phyloP scores from a whole-genome alignment of 116 monocot genomes.

The Posidonia oceanica region DNA sequence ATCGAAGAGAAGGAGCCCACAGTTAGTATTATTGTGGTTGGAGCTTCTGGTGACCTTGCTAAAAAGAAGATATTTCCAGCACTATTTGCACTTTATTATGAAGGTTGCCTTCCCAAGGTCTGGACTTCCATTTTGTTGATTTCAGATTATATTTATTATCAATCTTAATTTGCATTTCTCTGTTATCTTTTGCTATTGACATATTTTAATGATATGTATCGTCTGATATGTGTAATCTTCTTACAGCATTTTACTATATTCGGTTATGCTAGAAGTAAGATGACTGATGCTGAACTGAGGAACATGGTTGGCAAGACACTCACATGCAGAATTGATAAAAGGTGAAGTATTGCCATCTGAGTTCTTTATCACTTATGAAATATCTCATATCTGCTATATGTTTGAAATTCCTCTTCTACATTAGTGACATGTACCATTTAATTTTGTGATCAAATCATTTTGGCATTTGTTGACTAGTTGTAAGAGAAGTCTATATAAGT shows the following conservation, averaged over 20 bases:
- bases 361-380: too few relatives aligned
- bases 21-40: constrained; percentile 80
- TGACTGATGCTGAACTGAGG: constrained; percentile 90
- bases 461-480: too few relatives aligned
- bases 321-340: constrained; percentile 89
- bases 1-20: constrained; percentile 27
- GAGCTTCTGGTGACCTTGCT: constrained; percentile 86
- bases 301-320: constrained; percentile 75
- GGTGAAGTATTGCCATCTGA: constrained; percentile 18
- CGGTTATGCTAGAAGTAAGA: constrained; percentile 90
- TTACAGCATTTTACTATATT: constrained; percentile 89
- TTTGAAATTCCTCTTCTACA: too few relatives aligned
- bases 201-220: not conserved
- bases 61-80: constrained; percentile 96
- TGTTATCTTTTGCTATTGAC: too few relatives aligned
- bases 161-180: too few relatives aligned
- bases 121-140: not conserved
- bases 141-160: too few relatives aligned
- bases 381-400: too few relatives aligned
- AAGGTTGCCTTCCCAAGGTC: constrained; percentile 84
- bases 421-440: too few relatives aligned
- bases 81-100: constrained; percentile 83
- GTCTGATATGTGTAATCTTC: not conserved
- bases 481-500: too few relatives aligned
- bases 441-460: too few relatives aligned